Evolutionary conservation across 2,329 filamentous ascomycete species (phyloP).

Genomic region (Fusarium chlamydosporum): DNA sequence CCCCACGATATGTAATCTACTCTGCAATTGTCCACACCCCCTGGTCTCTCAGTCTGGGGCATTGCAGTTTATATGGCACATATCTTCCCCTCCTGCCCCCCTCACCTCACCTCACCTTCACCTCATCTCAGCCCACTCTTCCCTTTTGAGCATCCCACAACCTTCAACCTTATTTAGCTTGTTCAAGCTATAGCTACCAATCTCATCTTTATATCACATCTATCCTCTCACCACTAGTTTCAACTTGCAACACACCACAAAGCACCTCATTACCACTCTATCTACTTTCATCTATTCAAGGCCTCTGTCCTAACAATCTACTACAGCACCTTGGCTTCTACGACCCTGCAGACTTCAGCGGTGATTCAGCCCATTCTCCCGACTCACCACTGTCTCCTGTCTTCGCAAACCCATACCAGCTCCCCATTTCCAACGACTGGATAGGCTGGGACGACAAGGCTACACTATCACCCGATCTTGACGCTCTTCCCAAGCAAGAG

Average conservation of each 20-base stretch:
- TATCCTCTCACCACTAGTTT: slow-evolving; percentile 32
- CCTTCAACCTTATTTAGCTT: slow-evolving; percentile 20
- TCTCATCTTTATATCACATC: slow-evolving; percentile 41
- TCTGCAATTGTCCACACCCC: slow-evolving; percentile 36
- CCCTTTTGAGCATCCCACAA: slow-evolving; percentile 33
- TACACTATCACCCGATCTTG: slow-evolving; percentile 49
- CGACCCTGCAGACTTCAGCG: slow-evolving; percentile 51
- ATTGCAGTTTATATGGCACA: slow-evolving; percentile 48
- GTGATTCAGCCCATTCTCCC: slow-evolving; percentile 50
- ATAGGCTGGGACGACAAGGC: slow-evolving; percentile 51
- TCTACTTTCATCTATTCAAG: not conserved
- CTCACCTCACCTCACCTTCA: slow-evolving; percentile 46
- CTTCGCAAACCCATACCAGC: slow-evolving; percentile 50
- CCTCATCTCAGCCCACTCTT: slow-evolving; percentile 46
- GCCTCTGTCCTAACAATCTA: slow-evolving; percentile 37
- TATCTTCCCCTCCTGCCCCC: slow-evolving; percentile 39
- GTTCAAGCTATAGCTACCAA: slow-evolving; percentile 28
- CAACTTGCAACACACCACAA: slow-evolving; percentile 36
- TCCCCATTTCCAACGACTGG: slow-evolving; percentile 50
- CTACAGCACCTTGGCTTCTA: slow-evolving; percentile 47
- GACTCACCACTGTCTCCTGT: slow-evolving; percentile 50
- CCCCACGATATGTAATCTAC: slow-evolving; percentile 5
- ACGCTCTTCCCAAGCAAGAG: slow-evolving; percentile 49
- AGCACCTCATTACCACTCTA: slow-evolving; percentile 31
- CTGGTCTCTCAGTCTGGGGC: slow-evolving; percentile 41